These are phyloP conservation scores for Mitragyna speciosa DNA, from an alignment of 257 asterid species.

Conservation along the genomic window DNA sequence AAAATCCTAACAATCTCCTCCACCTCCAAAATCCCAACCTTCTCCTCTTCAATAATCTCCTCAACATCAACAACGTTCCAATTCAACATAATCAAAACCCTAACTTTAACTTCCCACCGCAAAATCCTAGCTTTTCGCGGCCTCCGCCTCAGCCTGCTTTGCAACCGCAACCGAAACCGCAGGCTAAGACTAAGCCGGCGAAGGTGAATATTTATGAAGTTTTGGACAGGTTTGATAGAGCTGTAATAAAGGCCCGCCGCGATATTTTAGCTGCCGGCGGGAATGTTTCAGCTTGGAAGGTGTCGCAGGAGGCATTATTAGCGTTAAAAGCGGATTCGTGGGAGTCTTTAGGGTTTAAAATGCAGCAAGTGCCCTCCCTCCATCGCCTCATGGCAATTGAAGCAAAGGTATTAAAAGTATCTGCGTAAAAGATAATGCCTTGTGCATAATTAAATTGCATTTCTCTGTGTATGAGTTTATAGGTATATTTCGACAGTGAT, in stretches of 20 bases:
- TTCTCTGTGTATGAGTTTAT: background rate
- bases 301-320: conserved; percentile 69
- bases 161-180: conserved; percentile 23
- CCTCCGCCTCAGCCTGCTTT: conserved; percentile 3
- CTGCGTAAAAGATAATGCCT: background rate
- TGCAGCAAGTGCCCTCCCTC: conserved; percentile 85
- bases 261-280: conserved; percentile 45
- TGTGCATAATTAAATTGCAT: background rate
- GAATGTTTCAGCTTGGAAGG: conserved; percentile 76
- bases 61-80: conserved; percentile 15
- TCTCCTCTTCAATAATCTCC: conserved; percentile 26
- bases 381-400: conserved; percentile 50
- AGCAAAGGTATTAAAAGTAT: conserved; percentile 53
- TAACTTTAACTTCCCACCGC: conserved; percentile 28
- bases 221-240: conserved; percentile 54
- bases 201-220: conserved; percentile 25
- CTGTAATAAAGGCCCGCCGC: conserved; percentile 50
- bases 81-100: conserved; percentile 27
- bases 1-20: conserved; percentile 37
- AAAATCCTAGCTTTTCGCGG: conserved; percentile 6
- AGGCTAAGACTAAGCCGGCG: conserved; percentile 17
- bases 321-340: conserved; percentile 63
- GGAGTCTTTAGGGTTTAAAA: conserved; percentile 75
- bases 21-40: conserved; percentile 20
- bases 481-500: background rate